Evolutionary conservation across 192 early-diverging fungal species (phyloP), one percentile per base, ranked within the genome.

Genomic region (Coemansia sp.): DNA sequence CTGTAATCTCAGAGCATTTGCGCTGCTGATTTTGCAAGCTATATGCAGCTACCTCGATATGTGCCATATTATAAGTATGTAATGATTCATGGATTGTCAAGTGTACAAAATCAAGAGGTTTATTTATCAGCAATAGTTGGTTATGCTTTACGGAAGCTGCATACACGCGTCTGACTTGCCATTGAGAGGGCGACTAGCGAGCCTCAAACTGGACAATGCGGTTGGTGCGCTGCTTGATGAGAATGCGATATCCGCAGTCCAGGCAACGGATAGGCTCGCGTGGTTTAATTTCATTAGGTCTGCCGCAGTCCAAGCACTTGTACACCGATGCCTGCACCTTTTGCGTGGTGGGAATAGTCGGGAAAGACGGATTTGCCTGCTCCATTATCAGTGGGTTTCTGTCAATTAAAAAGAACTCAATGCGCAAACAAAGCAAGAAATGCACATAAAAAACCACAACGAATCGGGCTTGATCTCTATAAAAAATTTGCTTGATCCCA

Each of bases 121-220:
- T 26, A 26, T 39, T 39, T 39, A 39, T 39, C 14, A 6, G 14
- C 37, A 39, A 26, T 26, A 26, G 23, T 26, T 26, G 23, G 23
- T 26, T 26, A 1, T 26, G 4, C 23, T 26, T 4, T 26, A 26
- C 23, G 23, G 23, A 4, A 4, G 23, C 23, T 26, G 23, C n/a
- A n/a, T 26, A 4, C 23, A 4, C 23, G 23, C 23, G 1, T 1
- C 16, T 1, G 46, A 6, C 46, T 5, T 13, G 26, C 21, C 46
- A 48, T 26, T 26, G 23, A 26, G 23, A 26, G 23, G 15, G 14
- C 33, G 19, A 0, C 45, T 87, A 95, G 59, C 94, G 92, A 51
- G 94, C 94, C 81, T 97, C 94, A 65, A 97, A 97, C 81, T 97
- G 94, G 53, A 95, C 91, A 93, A 97, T 91, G 84, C 78, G 48